These are phyloP conservation scores for Mycosphaerella arachidis DNA, from an alignment of 2,329 filamentous ascomycete species.

Conservation along the genomic window DNA sequence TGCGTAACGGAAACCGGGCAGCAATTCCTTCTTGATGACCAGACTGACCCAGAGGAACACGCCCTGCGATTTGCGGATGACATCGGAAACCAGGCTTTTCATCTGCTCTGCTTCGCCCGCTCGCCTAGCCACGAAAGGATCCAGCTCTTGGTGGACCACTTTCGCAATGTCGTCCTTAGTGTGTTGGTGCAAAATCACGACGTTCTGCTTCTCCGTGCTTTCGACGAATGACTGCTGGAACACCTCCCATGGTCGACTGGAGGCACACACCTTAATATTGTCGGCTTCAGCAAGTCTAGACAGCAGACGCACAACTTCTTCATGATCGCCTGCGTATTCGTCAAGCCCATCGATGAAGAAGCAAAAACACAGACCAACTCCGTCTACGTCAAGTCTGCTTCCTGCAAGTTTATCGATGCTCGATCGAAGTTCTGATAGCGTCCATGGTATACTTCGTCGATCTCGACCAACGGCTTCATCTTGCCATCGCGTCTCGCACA, in stretches of 20 bases:
- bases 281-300: neutral
- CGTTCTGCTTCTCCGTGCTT: neutral
- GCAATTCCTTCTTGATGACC: conserved; percentile 6
- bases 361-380: conserved; percentile 7
- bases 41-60: conserved; percentile 19
- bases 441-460: neutral
- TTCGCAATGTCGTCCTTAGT: conserved; percentile 9
- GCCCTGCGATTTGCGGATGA: conserved; percentile 11
- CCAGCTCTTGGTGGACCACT: neutral
- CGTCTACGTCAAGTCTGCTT: neutral
- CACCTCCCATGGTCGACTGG: conserved; percentile 16
- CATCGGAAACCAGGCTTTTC: conserved; percentile 1
- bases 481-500: neutral
- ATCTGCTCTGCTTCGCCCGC: neutral
- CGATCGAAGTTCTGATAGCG: neutral
- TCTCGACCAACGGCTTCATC: neutral
- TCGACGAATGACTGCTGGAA: conserved; percentile 8
- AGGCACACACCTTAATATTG: conserved; percentile 16
- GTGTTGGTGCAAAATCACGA: conserved; percentile 8
- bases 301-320: conserved; percentile 3
- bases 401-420: neutral
- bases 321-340: conserved; percentile 15
- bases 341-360: conserved; percentile 24
- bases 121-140: neutral
- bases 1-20: neutral